Conservation (phyloP, 78 protist species). For the Dictyostelium purpureum region DNA sequence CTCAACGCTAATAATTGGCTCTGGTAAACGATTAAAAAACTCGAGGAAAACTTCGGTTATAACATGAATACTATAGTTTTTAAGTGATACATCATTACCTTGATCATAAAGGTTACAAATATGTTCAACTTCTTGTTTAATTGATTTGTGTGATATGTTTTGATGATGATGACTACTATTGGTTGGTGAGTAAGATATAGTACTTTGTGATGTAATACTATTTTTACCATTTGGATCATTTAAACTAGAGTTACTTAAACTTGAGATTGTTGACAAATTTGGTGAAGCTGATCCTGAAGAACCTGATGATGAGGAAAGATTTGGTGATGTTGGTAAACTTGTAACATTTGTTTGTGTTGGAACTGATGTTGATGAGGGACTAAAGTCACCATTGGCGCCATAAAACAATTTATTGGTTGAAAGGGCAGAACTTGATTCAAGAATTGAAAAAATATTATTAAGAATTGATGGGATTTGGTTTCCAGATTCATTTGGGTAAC, state of each 20-base stretch:
- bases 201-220: not conserved
- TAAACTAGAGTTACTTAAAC: not conserved
- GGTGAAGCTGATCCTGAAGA: not conserved
- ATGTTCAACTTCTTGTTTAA: not conserved
- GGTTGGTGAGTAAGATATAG: not conserved
- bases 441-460: constrained; percentile 4
- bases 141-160: not conserved
- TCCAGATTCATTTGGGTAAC: constrained; percentile 43
- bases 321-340: not conserved
- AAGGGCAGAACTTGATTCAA: constrained; percentile 38
- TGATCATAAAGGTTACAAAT: constrained; percentile 13
- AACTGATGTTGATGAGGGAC: not conserved
- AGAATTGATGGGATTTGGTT: constrained; percentile 61
- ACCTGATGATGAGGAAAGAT: constrained; percentile 8
- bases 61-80: not conserved
- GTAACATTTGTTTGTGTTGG: not conserved
- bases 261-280: not conserved
- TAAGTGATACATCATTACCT: constrained; percentile 28
- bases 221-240: too few species aligned
- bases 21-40: constrained; percentile 30
- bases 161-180: too few species aligned
- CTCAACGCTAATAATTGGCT: constrained; percentile 46
- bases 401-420: constrained; percentile 15
- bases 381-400: not conserved
- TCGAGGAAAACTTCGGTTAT: constrained; percentile 35